Evolutionary conservation across 163 green algal species (phyloP), one percentile per base, ranked within the genome.

Genomic region (Chlorella variabilis): DNA sequence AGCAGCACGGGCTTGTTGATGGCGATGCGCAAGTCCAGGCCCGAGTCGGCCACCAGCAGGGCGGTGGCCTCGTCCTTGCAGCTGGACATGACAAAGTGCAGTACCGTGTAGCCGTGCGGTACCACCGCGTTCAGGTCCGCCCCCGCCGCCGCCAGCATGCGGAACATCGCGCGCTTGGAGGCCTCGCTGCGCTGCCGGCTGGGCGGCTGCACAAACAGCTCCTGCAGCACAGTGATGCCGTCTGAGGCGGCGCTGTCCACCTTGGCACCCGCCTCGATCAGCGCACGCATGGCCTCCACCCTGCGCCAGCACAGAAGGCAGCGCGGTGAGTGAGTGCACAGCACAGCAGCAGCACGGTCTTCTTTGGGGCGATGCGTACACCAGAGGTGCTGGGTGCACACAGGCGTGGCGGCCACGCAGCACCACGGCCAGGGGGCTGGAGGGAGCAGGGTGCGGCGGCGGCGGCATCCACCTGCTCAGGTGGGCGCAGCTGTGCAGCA

Each of bases 61-160:
- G 48, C 63, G 4, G 73, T 85, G 18, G 39, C 70, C 54, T 85
- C 80, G 29, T 85, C 80, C 2, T 23, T 27, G 70, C 80, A 81
- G 1, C 8, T 33, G 27, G 54, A 29, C 73, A 82, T 34, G 0
- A 25, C 61, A 65, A 85, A 77, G 39, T 85, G 80, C 71, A 54
- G 45, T 54, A 54, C 45, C 45, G 15, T 11, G 45, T 11, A 54
- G 15, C 45, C 11, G 45, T 54, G n/a, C n/a, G 73, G 73, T 27
- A 54, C 41, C 6, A 17, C 13, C 0, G 45, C 13, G 8, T 73
- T 73, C 27, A 81, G 29, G 29, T 81, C 31, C 0, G 75, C 75
- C 3, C 75, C 75, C 3, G 61, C 59, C 0, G 48, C 41, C 61
- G 48, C 29, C 29, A 81, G 75, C 59, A 75, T 34, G 20, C 31